Base-by-base conservation (phyloP, 441 rosid species). In the Daphne laureola region DNA sequence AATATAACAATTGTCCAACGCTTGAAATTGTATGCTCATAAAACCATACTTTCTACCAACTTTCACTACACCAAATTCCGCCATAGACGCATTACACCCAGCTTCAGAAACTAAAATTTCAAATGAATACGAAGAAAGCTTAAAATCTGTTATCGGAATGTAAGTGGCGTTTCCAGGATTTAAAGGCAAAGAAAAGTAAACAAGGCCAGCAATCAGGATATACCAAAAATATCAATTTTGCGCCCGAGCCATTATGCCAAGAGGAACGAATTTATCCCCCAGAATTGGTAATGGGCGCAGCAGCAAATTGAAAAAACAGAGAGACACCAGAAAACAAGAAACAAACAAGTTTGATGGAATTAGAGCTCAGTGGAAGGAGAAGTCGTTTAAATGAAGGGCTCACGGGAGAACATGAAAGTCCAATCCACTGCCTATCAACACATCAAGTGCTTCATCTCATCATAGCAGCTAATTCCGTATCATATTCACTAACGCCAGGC, bases 291-390 rank as follows among this genome's bases (percentile, higher is more conserved):
- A 84, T 72, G 81, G 95, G 77, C 75, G 95, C 95, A 27, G 35
- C 7, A 27, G 35, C 7, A 7, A 27, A 7, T 0, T 2, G 6
- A 23, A 14, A 14, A 1, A n/a, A 0, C 3, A 4, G 0, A 7
- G 21, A 11, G 21, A 13, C 0, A 8, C 15, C 4, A 15, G n/a
- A 1, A 3, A 3, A 11, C 1, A 6, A n/a, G n/a, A n/a, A n/a
- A 14, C 0, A 1, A 31, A 17, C 16, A 3, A 21, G 25, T 0
- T 21, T 26, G 35, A 41, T 18, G 48, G 62, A 21, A 23, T 50
- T 4, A 14, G 11, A 18, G 91, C 92, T 90, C 96, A 87, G 96
- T 81, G 98, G 98, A 90, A 87, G 96, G 96, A 87, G 95, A 87
- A 87, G 95, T 90, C 98, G 88, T 85, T 82, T 21, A 38, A 26